A percentile compares a stretch with the other conserved stretches of the same genome.
phyloP scores from a whole-genome alignment of 2,329 filamentous ascomycete genomes.

The Ophiosphaerella herpotricha region DNA sequence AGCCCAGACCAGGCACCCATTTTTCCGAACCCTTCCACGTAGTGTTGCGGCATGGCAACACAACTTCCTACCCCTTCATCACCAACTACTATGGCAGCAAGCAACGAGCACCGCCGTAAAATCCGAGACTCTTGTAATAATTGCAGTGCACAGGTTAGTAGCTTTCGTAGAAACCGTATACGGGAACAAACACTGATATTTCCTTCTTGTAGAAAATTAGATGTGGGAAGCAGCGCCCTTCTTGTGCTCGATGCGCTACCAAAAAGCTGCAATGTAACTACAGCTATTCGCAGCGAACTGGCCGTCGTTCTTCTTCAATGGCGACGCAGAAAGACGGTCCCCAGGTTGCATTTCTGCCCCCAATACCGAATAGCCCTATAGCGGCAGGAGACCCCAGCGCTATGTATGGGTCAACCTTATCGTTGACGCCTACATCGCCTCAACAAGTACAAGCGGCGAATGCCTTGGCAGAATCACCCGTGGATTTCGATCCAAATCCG shows the following conservation, averaged over 20 bases:
- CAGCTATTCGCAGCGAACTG: slow-evolving; percentile 1
- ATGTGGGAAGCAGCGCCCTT: slow-evolving; percentile 1
- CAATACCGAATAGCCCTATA: neutral
- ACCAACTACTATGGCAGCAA: neutral
- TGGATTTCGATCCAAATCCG: neutral
- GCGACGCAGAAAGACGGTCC: neutral
- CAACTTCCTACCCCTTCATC: neutral
- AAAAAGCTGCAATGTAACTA: slow-evolving; percentile 1
- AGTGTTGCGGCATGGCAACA: neutral
- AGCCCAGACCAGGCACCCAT: neutral
- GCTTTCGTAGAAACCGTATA: neutral
- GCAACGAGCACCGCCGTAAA: neutral
- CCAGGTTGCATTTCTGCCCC: neutral
- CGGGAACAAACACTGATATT: neutral
- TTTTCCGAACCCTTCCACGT: neutral
- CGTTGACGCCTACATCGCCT: neutral
- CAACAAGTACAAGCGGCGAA: neutral
- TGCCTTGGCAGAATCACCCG: neutral
- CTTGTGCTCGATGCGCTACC: slow-evolving; percentile 1
- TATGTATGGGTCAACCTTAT: neutral
- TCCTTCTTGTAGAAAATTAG: neutral
- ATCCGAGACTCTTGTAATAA: slow-evolving; percentile 3
- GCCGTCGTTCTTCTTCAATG: neutral
- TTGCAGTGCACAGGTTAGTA: neutral
- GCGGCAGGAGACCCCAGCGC: neutral